Base-by-base conservation (phyloP, 2,329 filamentous ascomycete species). In the Exophiala spinifera region DNA sequence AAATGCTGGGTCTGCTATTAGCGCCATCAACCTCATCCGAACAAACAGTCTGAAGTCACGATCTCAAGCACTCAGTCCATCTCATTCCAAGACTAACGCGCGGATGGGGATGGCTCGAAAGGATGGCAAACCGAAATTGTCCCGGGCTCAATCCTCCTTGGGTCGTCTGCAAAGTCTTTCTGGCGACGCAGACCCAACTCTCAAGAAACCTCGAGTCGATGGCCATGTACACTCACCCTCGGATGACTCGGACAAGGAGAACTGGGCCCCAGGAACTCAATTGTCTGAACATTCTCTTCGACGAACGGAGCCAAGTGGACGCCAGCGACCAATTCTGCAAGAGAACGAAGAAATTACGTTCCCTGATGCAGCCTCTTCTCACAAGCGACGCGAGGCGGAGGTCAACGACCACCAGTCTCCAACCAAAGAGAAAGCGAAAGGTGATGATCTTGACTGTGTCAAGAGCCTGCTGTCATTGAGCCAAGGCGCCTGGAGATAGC, bases 221-320 rank as follows among this genome's bases (percentile, higher is more conserved):
- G 65, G 63, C 56, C 60, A 69, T 64, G 66, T 77, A 64, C 34
- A 70, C 76, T 70, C 63, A 76, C 64, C 67, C 82, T 82, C 73
- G 69, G 77, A 83, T 46, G 91, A 96, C 65, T 96, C 90, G 1
- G 92, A 97, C 69, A 97, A 97, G 73, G 92, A 97, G 74, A 97
- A 97, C 67, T 95, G 90, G 82, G 72, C 79, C 37, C 80, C 80
- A 1, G 76, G 76, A 3, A 77, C 75, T 19, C 69, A 70, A 33
- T 61, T 64, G 15, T 67, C 71, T 10, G 66, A 67, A 34, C 81
- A 82, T 76, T 66, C 85, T 77, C 1, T 77, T 76, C 59, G 76
- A 77, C 59, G 75, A 77, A 39, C 76, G 70, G 7, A 74, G 72
- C 57, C 64, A 70, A 59, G 57, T 66, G 51, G 66, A 57, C 63